phyloP scores from a whole-genome alignment of 75 land plant genomes.

The Pseudotsuga menziesii region DNA sequence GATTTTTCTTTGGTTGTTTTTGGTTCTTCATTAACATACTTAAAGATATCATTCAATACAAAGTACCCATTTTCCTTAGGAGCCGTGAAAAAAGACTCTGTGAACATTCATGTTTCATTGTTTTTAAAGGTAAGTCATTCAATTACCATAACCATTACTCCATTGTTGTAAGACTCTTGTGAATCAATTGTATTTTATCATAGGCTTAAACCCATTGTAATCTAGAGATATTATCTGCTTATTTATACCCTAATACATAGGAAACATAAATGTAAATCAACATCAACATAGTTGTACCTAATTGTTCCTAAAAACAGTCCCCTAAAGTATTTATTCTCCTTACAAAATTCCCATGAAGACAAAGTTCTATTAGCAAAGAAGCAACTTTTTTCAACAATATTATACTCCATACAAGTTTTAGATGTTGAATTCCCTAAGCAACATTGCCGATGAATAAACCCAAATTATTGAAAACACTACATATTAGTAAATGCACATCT shows the following conservation, averaged over 20 bases:
- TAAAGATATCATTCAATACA: constrained; percentile 56
- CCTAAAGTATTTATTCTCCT: too few species aligned
- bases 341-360: too few species aligned
- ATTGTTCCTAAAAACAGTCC: not conserved
- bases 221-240: constrained; percentile 46
- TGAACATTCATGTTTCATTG: constrained; percentile 42
- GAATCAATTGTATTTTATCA: constrained; percentile 76
- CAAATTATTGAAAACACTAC: too few species aligned
- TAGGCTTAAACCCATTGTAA: constrained; percentile 33
- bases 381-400: not conserved
- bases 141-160: constrained; percentile 76
- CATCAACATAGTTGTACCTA: not conserved
- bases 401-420: not conserved
- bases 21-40: constrained; percentile 33
- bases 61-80: constrained; percentile 53
- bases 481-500: too few species aligned
- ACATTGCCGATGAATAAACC: too few species aligned
- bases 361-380: too few species aligned
- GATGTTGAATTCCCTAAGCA: not conserved
- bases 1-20: not conserved
- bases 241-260: constrained; percentile 41
- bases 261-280: not conserved
- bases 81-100: constrained; percentile 52
- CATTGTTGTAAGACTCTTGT: constrained; percentile 58
- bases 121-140: constrained; percentile 51